Evolutionary conservation across 768 basidiomycete species (phyloP), one percentile per base, ranked within the genome.

Genomic region (Russula dissimulans): DNA sequence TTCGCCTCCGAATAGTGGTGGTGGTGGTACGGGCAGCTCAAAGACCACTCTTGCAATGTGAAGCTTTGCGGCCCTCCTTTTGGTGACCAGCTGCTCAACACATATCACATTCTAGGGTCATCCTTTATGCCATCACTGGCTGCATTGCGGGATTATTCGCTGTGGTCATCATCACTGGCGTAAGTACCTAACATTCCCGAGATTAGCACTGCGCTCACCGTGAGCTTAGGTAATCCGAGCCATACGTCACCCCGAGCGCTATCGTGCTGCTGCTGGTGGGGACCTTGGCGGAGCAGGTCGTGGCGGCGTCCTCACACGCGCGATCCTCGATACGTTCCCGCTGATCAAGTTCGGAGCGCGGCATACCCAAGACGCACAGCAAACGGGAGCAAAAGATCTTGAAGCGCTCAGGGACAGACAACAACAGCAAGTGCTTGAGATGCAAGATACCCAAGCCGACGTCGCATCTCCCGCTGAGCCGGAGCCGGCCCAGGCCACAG

Each of bases 291-390:
- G 64, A 41, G 26, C 46, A 11, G 62, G 65, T 14, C 65, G 59
- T 41, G 59, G 59, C 10, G 53, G 43, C 18, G 56, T 64, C 10
- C 78, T 98, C 53, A 89, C 91, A 1, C 84, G 91, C 18, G 95
- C 95, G 18, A 94, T 98, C 59, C 77, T 98, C 56, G 95, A 98
- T 66, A 97, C 94, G 3, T 98, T 98, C 75, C 94, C 95, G 4
- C 75, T 97, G 63, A 86, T 95, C 73, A 92, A 93, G 71, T 98
- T 94, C 67, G 83, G 84, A 6, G 59, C 65, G 31, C 52, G 54
- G 18, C 38, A 62, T 29, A 41, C 57, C 41, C 57, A 60, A 15
- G 60, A 47, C 14, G 22, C 18, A 46, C 66, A 31, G 29, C 61
- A 38, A 36, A 48, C 32, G 18, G 54, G 57, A 18, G 56, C 32